phyloP scores from a whole-genome alignment of 768 basidiomycete species.

The Cyathus striatus region DNA sequence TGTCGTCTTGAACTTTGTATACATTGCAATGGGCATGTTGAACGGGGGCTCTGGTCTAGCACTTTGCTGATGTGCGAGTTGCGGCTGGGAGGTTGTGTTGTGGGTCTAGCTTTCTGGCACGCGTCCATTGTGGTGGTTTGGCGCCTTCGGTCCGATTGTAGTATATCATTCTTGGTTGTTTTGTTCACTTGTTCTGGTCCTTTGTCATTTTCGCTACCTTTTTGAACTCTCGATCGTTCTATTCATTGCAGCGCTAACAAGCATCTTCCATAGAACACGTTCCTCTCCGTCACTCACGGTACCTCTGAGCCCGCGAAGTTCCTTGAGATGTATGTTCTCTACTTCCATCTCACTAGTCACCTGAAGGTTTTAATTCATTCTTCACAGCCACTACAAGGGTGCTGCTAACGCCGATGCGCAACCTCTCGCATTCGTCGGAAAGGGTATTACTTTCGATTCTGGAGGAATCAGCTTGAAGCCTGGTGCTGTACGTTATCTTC shows the following conservation, averaged over 20 bases:
- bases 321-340: constrained; percentile 63
- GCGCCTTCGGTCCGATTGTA: no score
- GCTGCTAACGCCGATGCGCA: constrained; percentile 45
- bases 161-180: no score
- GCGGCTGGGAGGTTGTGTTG: no score
- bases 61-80: no score
- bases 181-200: no score
- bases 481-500: constrained; percentile 39
- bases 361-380: constrained; percentile 1
- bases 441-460: constrained; percentile 87
- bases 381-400: constrained; percentile 74
- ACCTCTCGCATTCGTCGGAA: constrained; percentile 77
- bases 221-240: not conserved
- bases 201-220: no score
- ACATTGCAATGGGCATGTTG: no score
- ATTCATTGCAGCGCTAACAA: not conserved
- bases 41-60: no score
- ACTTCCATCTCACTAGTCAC: not conserved
- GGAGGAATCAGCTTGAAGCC: constrained; percentile 88
- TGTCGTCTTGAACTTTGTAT: no score
- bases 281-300: constrained; percentile 84
- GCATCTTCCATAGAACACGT: constrained; percentile 48
- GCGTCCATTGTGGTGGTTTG: no score
- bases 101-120: no score
- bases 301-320: constrained; percentile 82